A percentile compares a stretch with the other conserved stretches of the same genome.
Evolutionary conservation across 192 early-diverging fungal genomes (phyloP).

Genomic region (Lobosporangium transversale): DNA sequence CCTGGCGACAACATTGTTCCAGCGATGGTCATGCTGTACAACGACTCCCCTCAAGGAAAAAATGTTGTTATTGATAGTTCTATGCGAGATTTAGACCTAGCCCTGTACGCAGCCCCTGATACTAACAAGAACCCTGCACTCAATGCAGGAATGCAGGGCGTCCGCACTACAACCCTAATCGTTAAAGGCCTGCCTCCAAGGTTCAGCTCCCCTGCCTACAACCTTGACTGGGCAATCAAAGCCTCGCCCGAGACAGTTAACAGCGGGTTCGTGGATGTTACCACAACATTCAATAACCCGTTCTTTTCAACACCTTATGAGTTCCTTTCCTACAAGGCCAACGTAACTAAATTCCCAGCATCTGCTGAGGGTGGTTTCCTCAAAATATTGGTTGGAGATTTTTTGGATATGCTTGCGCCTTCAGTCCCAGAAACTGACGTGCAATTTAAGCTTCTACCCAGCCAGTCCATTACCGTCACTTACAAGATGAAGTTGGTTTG

Average conservation of each 20-base stretch:
- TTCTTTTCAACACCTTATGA: too few relatives aligned
- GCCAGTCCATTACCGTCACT: too few relatives aligned
- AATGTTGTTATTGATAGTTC: not conserved
- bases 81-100: not conserved
- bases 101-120: not conserved
- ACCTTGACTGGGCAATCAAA: not conserved
- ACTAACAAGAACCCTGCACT: constrained; percentile 11
- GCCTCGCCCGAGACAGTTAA: not conserved
- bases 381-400: too few relatives aligned
- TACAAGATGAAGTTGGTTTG: too few relatives aligned
- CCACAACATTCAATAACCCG: not conserved
- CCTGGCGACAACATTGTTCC: constrained; percentile 12
- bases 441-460: too few relatives aligned
- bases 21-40: not conserved
- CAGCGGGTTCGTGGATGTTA: constrained; percentile 5
- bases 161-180: not conserved
- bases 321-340: too few relatives aligned
- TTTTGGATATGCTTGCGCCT: too few relatives aligned
- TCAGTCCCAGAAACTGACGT: too few relatives aligned
- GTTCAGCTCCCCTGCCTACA: not conserved
- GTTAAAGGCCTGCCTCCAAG: not conserved
- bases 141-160: not conserved
- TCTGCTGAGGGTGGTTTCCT: too few relatives aligned
- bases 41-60: too few relatives aligned
- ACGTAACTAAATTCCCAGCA: too few relatives aligned